Evolutionary conservation across 192 early-diverging fungal genomes (phyloP).

Genomic region (Coemansia sp.): DNA sequence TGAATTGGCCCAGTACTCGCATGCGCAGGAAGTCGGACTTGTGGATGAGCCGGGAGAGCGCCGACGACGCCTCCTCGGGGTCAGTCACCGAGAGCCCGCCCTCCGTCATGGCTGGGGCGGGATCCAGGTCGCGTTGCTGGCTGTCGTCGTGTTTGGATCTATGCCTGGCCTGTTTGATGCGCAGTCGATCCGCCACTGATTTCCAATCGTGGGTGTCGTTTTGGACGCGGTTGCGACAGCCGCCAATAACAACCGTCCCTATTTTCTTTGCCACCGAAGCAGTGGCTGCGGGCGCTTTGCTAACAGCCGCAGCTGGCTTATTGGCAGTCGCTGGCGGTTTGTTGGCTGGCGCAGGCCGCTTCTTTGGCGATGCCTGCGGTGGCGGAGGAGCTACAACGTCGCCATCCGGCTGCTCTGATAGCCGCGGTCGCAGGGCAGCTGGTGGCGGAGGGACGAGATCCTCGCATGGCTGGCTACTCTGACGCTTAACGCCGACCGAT

Average conservation of each 20-base stretch:
- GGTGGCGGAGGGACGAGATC: not conserved
- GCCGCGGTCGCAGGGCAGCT: not conserved
- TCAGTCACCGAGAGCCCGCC: slow-evolving; percentile 22
- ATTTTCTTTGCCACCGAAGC: slow-evolving; percentile 12
- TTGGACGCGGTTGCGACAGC: slow-evolving; percentile 35
- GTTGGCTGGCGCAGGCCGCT: not conserved
- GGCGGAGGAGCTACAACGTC: not conserved
- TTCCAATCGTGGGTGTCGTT: slow-evolving; percentile 31
- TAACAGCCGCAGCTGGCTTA: not conserved
- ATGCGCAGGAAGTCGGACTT: slow-evolving; percentile 84
- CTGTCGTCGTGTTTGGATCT: slow-evolving; percentile 13
- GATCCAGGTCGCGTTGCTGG: not conserved
- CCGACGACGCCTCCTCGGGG: slow-evolving; percentile 15
- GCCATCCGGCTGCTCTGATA: not conserved
- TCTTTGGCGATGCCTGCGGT: not conserved
- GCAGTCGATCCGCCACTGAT: slow-evolving; percentile 5
- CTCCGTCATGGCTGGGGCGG: not conserved
- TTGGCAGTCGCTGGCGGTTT: not conserved
- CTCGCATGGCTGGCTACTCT: not conserved
- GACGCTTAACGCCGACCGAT: not conserved
- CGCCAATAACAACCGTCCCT: slow-evolving; percentile 20
- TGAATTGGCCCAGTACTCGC: slow-evolving; percentile 94
- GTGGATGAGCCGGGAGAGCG: slow-evolving; percentile 56
- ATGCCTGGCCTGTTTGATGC: slow-evolving; percentile 10
- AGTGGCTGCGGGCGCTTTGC: not conserved